These are phyloP conservation scores for Cystobasidiaceae sp. DNA, from an alignment of 1,284 basidiomycete species.

Conservation along the genomic window DNA sequence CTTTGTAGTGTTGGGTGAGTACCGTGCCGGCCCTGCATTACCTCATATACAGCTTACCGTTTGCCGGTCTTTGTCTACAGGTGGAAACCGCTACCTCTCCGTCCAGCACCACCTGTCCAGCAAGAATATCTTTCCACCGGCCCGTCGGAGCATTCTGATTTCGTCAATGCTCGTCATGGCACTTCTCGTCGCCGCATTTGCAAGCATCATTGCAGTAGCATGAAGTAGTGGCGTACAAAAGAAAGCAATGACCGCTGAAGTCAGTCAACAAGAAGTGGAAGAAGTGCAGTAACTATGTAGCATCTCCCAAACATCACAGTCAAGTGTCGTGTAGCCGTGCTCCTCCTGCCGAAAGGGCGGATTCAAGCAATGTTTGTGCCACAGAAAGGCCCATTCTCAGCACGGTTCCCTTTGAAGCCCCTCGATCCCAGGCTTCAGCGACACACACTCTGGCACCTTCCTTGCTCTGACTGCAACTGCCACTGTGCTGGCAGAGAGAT, in stretches of 20 bases:
- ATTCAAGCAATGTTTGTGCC: too few species aligned
- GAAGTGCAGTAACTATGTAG: not conserved
- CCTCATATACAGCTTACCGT: too few species aligned
- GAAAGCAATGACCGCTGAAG: not conserved
- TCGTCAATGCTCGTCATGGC: constrained; percentile 13
- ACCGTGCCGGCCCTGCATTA: too few species aligned
- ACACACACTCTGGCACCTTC: not conserved
- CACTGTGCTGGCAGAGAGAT: not conserved
- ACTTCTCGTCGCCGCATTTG: constrained; percentile 16
- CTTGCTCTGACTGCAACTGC: not conserved
- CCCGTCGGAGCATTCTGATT: constrained; percentile 16
- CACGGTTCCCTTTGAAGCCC: not conserved
- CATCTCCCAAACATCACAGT: not conserved
- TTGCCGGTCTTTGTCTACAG: not conserved
- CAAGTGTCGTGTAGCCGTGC: too few species aligned
- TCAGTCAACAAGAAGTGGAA: not conserved
- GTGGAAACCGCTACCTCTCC: constrained; percentile 22
- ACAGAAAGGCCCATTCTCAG: constrained; percentile 4
- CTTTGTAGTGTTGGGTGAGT: constrained; percentile 27
- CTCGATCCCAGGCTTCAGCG: not conserved
- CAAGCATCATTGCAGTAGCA: constrained; percentile 6
- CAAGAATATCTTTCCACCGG: constrained; percentile 29
- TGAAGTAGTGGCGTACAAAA: too few species aligned
- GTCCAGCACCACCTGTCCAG: constrained; percentile 11
- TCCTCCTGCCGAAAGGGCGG: too few species aligned